Base-by-base conservation (phyloP, 495 filamentous ascomycete species). In the Lepraria neglecta region DNA sequence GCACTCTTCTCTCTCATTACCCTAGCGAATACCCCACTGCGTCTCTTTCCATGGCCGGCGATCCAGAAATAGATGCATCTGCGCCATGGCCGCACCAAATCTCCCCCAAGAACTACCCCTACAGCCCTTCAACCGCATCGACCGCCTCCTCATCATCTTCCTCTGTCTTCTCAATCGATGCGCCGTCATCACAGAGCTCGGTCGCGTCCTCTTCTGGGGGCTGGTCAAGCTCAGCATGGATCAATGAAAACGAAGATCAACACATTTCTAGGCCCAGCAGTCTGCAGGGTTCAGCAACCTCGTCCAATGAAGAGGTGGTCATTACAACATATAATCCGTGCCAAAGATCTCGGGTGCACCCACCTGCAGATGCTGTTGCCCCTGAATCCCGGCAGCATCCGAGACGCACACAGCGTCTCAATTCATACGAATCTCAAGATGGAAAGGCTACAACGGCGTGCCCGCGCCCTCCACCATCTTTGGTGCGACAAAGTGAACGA, bases 401-500 rank as follows among this genome's bases (percentile, higher is more conserved):
- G 58, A 82, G 92, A 60, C 87, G 92, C 62, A 90, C 87, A 67
- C 83, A 77, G 65, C 73, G 70, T 55, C 67, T 73, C 48, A 65
- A 74, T 46, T 67, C 65, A n/a, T 69, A 69, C 50, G 58, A 75
- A 71, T 66, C 76, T 73, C 60, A 58, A 62, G 19, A 73, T 68
- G 73, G 69, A 50, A 68, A 75, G 54, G 70, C 65, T 64, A 71
- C 84, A 64, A 64, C 74, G 38, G 74, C 73, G 58, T 78, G 84
- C 65, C 73, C 82, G 58, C 83, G 84, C 64, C 84, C 85, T 67
- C 91, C 92, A 64, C 91, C 94, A 31, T 79, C 86, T 60, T 83
- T 97, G 56, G 80, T 91, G 48, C 88, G 94, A 60, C 94, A 98
- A 77, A 85, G 85, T 68, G 94, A 97, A 71, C 87, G 94, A 64